These are phyloP conservation scores for Populus hybrid DNA, from an alignment of 441 rosid species.

Conservation along the genomic window DNA sequence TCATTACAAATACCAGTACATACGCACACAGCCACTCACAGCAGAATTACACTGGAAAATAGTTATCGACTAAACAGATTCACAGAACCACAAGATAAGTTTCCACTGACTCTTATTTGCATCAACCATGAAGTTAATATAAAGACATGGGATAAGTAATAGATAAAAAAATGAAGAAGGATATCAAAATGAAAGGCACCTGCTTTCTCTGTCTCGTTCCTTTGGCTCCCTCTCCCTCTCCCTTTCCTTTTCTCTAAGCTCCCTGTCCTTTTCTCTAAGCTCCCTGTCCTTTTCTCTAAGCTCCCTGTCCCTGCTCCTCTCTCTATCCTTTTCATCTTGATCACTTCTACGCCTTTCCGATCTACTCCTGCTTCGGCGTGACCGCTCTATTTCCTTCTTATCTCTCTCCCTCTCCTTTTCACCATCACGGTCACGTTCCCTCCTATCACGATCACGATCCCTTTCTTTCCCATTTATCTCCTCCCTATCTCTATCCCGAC, in stretches of 20 bases:
- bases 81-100: not conserved
- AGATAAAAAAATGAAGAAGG: not conserved
- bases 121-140: not conserved
- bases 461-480: constrained; percentile 30
- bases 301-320: constrained; percentile 56
- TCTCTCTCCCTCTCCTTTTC: constrained; percentile 41
- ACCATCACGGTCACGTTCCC: constrained; percentile 35
- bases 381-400: constrained; percentile 48
- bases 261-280: no score
- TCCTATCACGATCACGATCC: constrained; percentile 33
- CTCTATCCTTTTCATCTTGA: constrained; percentile 47
- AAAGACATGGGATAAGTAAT: not conserved
- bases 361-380: constrained; percentile 57
- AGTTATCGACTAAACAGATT: not conserved
- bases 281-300: constrained; percentile 51
- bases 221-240: constrained; percentile 58
- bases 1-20: not conserved
- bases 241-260: constrained; percentile 44
- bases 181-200: constrained; percentile 45
- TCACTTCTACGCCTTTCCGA: constrained; percentile 62
- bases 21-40: not conserved
- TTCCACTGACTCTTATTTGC: not conserved
- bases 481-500: constrained; percentile 43
- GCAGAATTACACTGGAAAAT: not conserved
- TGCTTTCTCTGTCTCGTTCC: constrained; percentile 76